These are phyloP conservation scores for Ascochyta fabae DNA, from an alignment of 2,329 filamentous ascomycete species.

Conservation along the genomic window DNA sequence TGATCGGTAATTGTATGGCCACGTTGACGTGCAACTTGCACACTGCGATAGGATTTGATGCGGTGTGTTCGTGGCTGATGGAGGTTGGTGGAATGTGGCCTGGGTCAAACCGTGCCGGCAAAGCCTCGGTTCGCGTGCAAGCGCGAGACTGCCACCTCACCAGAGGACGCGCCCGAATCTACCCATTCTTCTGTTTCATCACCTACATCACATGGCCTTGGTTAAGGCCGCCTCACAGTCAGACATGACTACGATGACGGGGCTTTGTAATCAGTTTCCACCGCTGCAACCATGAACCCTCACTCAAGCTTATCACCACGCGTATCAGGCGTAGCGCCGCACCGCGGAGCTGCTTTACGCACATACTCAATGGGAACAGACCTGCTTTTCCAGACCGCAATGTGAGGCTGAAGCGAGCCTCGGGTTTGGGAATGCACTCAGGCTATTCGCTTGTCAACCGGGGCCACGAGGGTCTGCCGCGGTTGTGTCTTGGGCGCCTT, in stretches of 20 bases:
- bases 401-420: not conserved
- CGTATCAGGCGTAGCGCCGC: not conserved
- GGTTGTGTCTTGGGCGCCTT: not conserved
- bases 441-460: not conserved
- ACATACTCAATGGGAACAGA: not conserved
- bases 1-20: not conserved
- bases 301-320: not conserved
- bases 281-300: not conserved
- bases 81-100: not conserved
- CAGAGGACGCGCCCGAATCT: not conserved
- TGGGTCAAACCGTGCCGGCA: not conserved
- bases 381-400: not conserved
- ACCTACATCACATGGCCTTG: not conserved
- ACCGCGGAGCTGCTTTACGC: not conserved
- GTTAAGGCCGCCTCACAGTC: not conserved
- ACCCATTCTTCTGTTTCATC: not conserved
- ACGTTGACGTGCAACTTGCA: not conserved
- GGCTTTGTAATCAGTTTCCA: not conserved
- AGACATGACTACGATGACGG: too few species aligned
- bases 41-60: not conserved
- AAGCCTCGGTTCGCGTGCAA: not conserved
- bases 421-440: not conserved
- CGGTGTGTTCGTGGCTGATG: conserved; percentile 10
- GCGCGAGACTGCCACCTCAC: conserved; percentile 1
- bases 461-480: not conserved